phyloP scores from a whole-genome alignment of 352 stramenopile species.

The Pythium grandisporangium region DNA sequence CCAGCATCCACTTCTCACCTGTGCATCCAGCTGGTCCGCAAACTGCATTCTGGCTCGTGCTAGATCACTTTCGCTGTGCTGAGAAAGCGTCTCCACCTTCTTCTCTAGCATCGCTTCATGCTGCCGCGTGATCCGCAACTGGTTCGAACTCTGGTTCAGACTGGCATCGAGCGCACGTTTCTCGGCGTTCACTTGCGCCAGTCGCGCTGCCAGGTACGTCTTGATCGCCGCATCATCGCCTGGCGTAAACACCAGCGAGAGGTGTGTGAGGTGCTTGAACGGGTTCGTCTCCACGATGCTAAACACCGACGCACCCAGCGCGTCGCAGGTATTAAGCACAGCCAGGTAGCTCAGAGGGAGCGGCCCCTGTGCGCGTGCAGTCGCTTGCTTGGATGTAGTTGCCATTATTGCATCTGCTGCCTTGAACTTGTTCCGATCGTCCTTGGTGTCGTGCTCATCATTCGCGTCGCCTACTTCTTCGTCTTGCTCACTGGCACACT shows the following conservation, averaged over 20 bases:
- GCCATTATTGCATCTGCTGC: neutral
- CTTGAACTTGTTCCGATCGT: neutral
- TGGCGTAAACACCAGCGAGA: slow-evolving; percentile 81
- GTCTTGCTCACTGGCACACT: neutral
- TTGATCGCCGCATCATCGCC: slow-evolving; percentile 88
- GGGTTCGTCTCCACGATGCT: slow-evolving; percentile 92
- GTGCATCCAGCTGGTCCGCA: slow-evolving; percentile 46
- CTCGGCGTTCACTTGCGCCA: slow-evolving; percentile 73
- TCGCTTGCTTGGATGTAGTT: slow-evolving; percentile 9
- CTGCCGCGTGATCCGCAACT: slow-evolving; percentile 27
- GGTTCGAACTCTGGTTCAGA: slow-evolving; percentile 32
- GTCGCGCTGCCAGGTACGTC: slow-evolving; percentile 80
- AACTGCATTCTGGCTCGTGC: slow-evolving; percentile 60
- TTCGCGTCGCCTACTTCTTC: neutral
- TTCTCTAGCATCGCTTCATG: slow-evolving; percentile 38
- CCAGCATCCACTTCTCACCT: no score
- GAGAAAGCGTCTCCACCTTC: slow-evolving; percentile 34
- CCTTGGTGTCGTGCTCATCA: slow-evolving; percentile 3
- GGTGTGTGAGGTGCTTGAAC: slow-evolving; percentile 93
- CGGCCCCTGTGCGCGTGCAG: slow-evolving; percentile 51
- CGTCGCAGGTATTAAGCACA: slow-evolving; percentile 67
- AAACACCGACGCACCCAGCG: slow-evolving; percentile 66
- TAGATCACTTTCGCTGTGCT: slow-evolving; percentile 49
- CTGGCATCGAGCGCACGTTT: slow-evolving; percentile 24
- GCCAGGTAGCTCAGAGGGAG: slow-evolving; percentile 74